Evolutionary conservation across 768 basidiomycete genomes (phyloP).

Genomic region (Termitomyces sp.): DNA sequence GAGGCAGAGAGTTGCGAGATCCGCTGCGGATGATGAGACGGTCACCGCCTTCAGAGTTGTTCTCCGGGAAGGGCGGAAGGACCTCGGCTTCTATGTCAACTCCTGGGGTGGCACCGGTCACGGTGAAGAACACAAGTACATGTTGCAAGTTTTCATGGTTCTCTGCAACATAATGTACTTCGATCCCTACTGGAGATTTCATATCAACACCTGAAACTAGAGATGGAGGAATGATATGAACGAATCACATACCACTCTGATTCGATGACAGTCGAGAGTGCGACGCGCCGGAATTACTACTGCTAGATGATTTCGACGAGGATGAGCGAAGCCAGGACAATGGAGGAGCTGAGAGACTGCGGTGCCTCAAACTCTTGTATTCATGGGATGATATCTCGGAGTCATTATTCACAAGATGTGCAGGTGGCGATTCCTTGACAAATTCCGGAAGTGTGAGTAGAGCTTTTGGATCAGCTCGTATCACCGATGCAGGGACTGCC

Average conservation of each 20-base stretch:
- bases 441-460: constrained; percentile 59
- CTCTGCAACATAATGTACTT: constrained; percentile 58
- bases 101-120: constrained; percentile 44
- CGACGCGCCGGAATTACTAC: constrained; percentile 4
- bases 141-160: constrained; percentile 84
- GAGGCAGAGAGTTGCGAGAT: constrained; percentile 50
- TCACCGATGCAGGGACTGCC: constrained; percentile 33
- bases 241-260: constrained; percentile 15
- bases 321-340: constrained; percentile 52
- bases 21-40: constrained; percentile 62
- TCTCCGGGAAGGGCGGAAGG: constrained; percentile 40
- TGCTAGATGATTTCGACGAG: constrained; percentile 20
- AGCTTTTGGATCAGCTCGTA: constrained; percentile 37
- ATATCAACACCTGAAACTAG: background rate
- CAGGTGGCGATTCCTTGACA: constrained; percentile 44
- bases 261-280: constrained; percentile 15
- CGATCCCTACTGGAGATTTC: constrained; percentile 30
- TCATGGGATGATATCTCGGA: constrained; percentile 16
- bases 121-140: constrained; percentile 69
- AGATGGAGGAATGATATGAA: background rate
- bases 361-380: constrained; percentile 33
- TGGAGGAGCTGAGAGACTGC: constrained; percentile 60
- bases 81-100: constrained; percentile 66
- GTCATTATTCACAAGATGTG: constrained; percentile 16
- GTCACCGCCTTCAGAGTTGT: constrained; percentile 41